Conservation (phyloP, 768 basidiomycete species). For the Pisolithus orientalis region DNA sequence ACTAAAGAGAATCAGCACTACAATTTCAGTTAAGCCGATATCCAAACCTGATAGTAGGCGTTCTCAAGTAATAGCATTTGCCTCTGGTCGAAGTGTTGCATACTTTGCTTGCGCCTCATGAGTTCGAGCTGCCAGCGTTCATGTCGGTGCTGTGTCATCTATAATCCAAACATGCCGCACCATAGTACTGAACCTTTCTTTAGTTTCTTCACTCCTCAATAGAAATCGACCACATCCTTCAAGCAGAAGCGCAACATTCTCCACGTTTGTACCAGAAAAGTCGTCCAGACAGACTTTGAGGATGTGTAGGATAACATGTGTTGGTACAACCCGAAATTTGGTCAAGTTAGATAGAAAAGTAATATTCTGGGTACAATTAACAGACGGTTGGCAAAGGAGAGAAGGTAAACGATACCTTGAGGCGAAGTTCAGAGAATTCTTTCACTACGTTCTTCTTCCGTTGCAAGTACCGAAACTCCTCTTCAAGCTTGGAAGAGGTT, state of each 20-base stretch:
- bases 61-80: slow-evolving; percentile 90
- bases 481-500: slow-evolving; percentile 64
- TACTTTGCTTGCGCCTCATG: slow-evolving; percentile 89
- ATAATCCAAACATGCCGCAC: slow-evolving; percentile 32
- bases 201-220: slow-evolving; percentile 80
- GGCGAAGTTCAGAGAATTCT: slow-evolving; percentile 78
- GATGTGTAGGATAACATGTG: slow-evolving; percentile 89
- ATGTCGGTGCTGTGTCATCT: not conserved
- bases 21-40: slow-evolving; percentile 1
- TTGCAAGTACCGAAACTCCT: slow-evolving; percentile 94
- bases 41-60: slow-evolving; percentile 87
- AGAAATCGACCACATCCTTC: slow-evolving; percentile 94
- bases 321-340: slow-evolving; percentile 90
- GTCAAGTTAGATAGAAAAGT: slow-evolving; percentile 85
- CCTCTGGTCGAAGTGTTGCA: slow-evolving; percentile 89
- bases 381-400: not conserved
- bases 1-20: slow-evolving; percentile 40
- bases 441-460: slow-evolving; percentile 89
- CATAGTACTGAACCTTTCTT: slow-evolving; percentile 84
- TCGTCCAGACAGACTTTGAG: slow-evolving; percentile 98
- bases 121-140: slow-evolving; percentile 65
- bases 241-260: slow-evolving; percentile 84
- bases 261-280: slow-evolving; percentile 87
- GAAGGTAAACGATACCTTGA: slow-evolving; percentile 51
- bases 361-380: slow-evolving; percentile 56